Base-by-base conservation (phyloP, 2,329 filamentous ascomycete genomes). In the Apiospora aurea region DNA sequence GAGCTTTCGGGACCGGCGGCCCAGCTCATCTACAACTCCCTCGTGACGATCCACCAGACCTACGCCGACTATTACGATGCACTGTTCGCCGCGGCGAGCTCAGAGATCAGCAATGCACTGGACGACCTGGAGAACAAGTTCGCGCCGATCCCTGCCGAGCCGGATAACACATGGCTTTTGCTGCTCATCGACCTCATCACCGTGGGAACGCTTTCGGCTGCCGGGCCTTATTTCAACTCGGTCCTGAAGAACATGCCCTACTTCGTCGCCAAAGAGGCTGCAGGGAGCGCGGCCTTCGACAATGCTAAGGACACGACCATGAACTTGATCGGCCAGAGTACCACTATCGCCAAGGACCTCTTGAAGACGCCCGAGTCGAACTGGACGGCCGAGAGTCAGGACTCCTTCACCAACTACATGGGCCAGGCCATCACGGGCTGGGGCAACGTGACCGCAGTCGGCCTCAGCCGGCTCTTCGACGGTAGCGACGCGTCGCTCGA, bases 151-250 rank as follows among this genome's bases (percentile, higher is more conserved):
- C 75, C 79, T 1, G 70, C 74, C 41, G 71, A 75, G 11, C 26
- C 75, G 44, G 71, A 72, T 69, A 76, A 78, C 70, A 73, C 71
- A 46, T 80, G 77, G 78, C 69, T 77, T 10, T 44, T 73, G n/a
- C 71, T 82, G 43, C 72, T 82, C 8, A 75, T 81, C 38, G 77
- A 80, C 71, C 71, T 80, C 14, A 38, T 81, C 61, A 78, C 75
- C 43, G 70, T 81, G n/a, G 79, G 79, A 4, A 73, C 76, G 8
- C 71, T 77, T 38, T 70, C 74, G 34, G 72, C 68, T 24, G 75
- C 75, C 1, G 79, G 70, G 43, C 76, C 77, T 34, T 78, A 78
- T 69, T 79, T 81, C 75, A 80, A 80, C 72, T 71, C 29, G 13
- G 64, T 76, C 34, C 44, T 80, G 47, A 76, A 76, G 72, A 67